Evolutionary conservation across 2,329 filamentous ascomycete genomes (phyloP).

Genomic region (Claviceps purpurea): DNA sequence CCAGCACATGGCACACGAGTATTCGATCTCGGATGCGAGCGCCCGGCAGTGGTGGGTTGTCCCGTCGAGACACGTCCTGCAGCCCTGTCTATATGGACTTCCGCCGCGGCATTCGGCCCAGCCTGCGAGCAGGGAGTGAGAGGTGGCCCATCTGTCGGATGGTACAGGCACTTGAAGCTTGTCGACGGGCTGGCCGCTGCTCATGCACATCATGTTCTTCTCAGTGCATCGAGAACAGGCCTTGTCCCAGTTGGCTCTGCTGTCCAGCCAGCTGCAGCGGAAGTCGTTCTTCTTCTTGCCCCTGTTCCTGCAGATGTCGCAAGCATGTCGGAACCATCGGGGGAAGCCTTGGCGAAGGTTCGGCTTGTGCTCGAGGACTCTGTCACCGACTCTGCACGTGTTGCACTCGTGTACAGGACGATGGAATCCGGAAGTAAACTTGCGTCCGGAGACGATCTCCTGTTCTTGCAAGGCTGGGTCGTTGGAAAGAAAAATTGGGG

Average conservation of each 20-base stretch:
- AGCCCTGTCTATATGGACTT: slow-evolving; percentile 8
- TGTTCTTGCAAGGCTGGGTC: not conserved
- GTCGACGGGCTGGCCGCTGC: slow-evolving; percentile 6
- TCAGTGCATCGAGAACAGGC: slow-evolving; percentile 12
- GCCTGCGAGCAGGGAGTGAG: slow-evolving; percentile 5
- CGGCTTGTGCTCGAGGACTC: slow-evolving; percentile 4
- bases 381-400: not conserved
- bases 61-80: slow-evolving; percentile 7
- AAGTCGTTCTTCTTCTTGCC: not conserved
- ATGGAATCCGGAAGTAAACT: too few relatives aligned
- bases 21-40: slow-evolving; percentile 3
- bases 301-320: slow-evolving; percentile 12
- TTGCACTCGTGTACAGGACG: not conserved
- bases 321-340: slow-evolving; percentile 13
- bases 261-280: slow-evolving; percentile 12
- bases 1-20: slow-evolving; percentile 16
- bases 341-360: slow-evolving; percentile 7
- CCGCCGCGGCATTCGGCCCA: slow-evolving; percentile 9
- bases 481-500: too few relatives aligned
- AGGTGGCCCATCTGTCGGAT: slow-evolving; percentile 8
- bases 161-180: slow-evolving; percentile 3
- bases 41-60: slow-evolving; percentile 10
- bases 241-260: slow-evolving; percentile 10
- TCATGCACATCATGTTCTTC: slow-evolving; percentile 10
- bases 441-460: too few relatives aligned